Percentiles rank a stretch among this genome's conserved stretches.
Conservation (phyloP, 371 early-diverging fungal species). For the Basidiobolus meristosporus region DNA sequence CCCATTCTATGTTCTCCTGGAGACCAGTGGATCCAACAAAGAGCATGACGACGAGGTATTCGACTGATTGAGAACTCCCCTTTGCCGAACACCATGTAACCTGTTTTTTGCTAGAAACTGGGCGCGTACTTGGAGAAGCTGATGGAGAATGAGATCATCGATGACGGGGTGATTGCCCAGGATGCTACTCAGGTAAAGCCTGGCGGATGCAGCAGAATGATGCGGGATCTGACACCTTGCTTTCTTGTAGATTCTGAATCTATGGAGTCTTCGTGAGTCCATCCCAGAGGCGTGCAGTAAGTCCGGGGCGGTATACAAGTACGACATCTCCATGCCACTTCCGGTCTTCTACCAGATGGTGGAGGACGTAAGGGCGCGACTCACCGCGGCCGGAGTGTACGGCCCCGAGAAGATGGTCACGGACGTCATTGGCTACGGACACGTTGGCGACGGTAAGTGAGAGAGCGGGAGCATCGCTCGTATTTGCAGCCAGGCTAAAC, state of each 20-base stretch:
- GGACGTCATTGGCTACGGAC: slow-evolving; percentile 81
- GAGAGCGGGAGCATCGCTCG: too few relatives aligned
- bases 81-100: too few relatives aligned
- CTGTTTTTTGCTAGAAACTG: slow-evolving; percentile 30
- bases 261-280: slow-evolving; percentile 86
- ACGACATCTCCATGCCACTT: slow-evolving; percentile 80
- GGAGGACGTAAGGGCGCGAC: slow-evolving; percentile 45
- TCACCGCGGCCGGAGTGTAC: slow-evolving; percentile 30
- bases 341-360: slow-evolving; percentile 71
- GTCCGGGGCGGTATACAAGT: slow-evolving; percentile 76
- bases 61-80: too few relatives aligned
- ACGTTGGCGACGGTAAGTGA: slow-evolving; percentile 53
- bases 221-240: neutral
- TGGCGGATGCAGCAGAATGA: neutral
- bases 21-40: slow-evolving; percentile 81
- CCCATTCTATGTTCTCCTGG: slow-evolving; percentile 85
- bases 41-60: slow-evolving; percentile 74
- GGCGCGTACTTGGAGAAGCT: slow-evolving; percentile 38
- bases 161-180: slow-evolving; percentile 84
- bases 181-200: slow-evolving; percentile 37
- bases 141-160: slow-evolving; percentile 41
- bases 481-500: slow-evolving; percentile 21
- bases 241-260: slow-evolving; percentile 18
- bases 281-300: slow-evolving; percentile 81
- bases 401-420: slow-evolving; percentile 30